phyloP scores from a whole-genome alignment of 257 asterid species.

The Nicotiana obtusifolia region DNA sequence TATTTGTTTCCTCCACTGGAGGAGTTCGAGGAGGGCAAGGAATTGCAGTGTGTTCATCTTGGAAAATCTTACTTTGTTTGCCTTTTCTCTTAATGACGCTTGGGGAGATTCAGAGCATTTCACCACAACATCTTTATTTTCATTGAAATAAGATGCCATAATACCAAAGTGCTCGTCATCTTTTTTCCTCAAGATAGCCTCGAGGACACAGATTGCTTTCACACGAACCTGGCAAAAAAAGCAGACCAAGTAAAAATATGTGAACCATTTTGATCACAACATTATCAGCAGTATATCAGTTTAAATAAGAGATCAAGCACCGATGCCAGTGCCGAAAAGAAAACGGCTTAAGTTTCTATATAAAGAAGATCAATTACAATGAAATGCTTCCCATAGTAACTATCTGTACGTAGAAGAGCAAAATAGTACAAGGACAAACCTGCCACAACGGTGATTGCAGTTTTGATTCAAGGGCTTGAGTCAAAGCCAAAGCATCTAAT shows the following conservation, averaged over 20 bases:
- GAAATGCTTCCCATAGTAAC: not conserved
- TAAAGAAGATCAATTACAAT: not conserved
- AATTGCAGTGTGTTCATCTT: not conserved
- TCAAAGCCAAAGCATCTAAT: conserved; percentile 55
- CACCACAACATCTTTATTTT: conserved; percentile 58
- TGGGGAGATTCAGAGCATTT: conserved; percentile 95
- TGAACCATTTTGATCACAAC: not conserved
- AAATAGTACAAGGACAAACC: conserved; percentile 32
- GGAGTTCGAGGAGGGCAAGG: not conserved
- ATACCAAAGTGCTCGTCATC: conserved; percentile 53
- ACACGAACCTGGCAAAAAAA: conserved; percentile 69
- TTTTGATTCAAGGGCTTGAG: conserved; percentile 72
- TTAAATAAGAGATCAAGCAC: not conserved
- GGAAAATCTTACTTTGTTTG: conserved; percentile 59
- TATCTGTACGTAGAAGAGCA: not conserved
- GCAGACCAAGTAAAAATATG: conserved; percentile 8
- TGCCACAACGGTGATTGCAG: conserved; percentile 89
- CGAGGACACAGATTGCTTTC: conserved; percentile 85
- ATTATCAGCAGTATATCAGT: not conserved
- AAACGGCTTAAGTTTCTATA: not conserved
- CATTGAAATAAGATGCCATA: conserved; percentile 59
- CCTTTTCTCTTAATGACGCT: conserved; percentile 93
- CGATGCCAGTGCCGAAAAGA: not conserved
- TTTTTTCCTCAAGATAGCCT: conserved; percentile 83
- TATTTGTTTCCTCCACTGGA: not conserved